Base-by-base conservation (phyloP, 495 filamentous ascomycete species). In the Rhypophila decipiens region DNA sequence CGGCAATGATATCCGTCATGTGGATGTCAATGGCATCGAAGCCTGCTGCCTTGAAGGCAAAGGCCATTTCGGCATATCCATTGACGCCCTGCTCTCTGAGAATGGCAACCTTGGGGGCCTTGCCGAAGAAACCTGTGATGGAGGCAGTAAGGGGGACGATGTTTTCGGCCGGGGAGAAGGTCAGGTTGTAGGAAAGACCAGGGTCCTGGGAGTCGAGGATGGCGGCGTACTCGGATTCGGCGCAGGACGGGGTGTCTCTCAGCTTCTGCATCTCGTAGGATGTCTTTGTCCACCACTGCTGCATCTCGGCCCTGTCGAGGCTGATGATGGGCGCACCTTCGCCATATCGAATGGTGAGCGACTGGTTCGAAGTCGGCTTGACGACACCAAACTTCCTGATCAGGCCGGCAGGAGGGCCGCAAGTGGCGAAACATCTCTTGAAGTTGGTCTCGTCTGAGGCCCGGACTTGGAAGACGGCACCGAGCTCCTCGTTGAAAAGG, bases 401-500 rank as follows among this genome's bases (percentile, higher is more conserved):
- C 56, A 94, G 61, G 31, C 84, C 84, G 10, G 78, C 74, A 39
- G 90, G 88, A 31, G 93, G 87, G 5, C 91, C 91, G 60, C 87
- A 93, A 27, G 87, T 95, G 40, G 90, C 88, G 64, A 98, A 97
- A 70, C 87, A 91, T 39, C 84, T 76, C 47, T 84, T 83, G 76
- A 98, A 96, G 36, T 86, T 77, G 33, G 75, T 85, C 58, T 95
- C 86, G 52, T 96, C 82, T 18, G 80, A 77, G 64, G 85, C 86
- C 37, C 86, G 83, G 29, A 97, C 84, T 60, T 98, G 91, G 78
- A 97, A 97, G 24, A 98, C 86, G 15, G 90, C 93, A 47, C 91
- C 91, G n/a, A 98, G 78, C 64, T 97, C 93, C 62, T 97, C 94
- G 58, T 87, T 95, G 76, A 98, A 97, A 5, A 98, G 76, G 1